Evolutionary conservation across 129 eudicot genomes (phyloP).

Genomic region (Flaveria linearis): DNA sequence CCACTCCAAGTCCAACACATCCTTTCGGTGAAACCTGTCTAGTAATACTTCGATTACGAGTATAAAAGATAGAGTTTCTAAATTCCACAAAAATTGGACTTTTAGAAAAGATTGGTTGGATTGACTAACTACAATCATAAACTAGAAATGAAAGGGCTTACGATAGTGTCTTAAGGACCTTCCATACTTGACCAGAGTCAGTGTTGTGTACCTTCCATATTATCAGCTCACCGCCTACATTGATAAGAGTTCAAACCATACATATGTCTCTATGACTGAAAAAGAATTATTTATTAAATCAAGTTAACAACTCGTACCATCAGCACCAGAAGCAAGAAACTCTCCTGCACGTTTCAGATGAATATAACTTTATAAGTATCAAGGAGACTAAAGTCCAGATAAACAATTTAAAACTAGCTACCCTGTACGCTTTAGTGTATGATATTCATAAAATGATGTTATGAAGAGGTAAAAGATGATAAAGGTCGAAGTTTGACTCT

Average conservation of each 20-base stretch:
- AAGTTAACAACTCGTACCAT: slow-evolving; percentile 56
- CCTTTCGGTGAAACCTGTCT: slow-evolving; percentile 90
- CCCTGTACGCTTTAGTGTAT: neutral
- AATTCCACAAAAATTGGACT: neutral
- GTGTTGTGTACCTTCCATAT: slow-evolving; percentile 72
- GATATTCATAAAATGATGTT: neutral
- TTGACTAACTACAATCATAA: slow-evolving; percentile 9
- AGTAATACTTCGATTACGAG: slow-evolving; percentile 36
- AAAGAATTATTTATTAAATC: neutral
- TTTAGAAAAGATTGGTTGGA: neutral
- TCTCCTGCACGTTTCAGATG: slow-evolving; percentile 63
- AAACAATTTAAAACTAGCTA: neutral
- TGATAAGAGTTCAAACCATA: slow-evolving; percentile 13
- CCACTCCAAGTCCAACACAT: slow-evolving; percentile 96
- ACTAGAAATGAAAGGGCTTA: slow-evolving; percentile 46
- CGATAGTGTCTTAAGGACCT: slow-evolving; percentile 84
- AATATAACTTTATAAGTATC: slow-evolving; percentile 18
- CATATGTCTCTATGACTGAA: neutral
- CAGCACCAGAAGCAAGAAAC: slow-evolving; percentile 97
- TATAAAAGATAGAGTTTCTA: neutral
- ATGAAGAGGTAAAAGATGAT: neutral
- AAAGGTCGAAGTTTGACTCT: neutral
- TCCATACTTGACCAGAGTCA: slow-evolving; percentile 84
- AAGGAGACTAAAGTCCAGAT: neutral
- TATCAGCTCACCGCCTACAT: slow-evolving; percentile 83